phyloP scores from a whole-genome alignment of 78 protist species.

The slime mould (Dictyostelium discoideum) region DNA sequence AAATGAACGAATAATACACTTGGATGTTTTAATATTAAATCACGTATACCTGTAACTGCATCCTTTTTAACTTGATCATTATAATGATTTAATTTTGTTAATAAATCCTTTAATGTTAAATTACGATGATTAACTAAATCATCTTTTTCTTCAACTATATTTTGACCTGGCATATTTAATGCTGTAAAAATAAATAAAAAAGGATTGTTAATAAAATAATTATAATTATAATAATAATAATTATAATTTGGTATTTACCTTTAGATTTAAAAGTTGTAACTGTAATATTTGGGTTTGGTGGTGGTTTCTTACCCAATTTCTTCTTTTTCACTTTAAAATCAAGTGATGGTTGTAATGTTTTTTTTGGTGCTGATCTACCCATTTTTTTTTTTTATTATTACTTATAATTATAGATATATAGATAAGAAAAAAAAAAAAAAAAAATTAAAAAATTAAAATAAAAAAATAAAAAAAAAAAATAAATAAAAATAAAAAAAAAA shows the following conservation, averaged over 20 bases:
- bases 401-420: too few relatives aligned
- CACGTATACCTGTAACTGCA: constrained; percentile 47
- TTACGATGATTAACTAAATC: constrained; percentile 70
- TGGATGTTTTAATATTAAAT: constrained; percentile 40
- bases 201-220: background rate
- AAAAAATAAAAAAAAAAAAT: too few relatives aligned
- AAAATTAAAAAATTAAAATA: too few relatives aligned
- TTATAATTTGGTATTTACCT: background rate
- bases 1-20: constrained; percentile 20
- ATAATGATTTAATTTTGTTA: constrained; percentile 52
- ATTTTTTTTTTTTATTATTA: background rate
- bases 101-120: constrained; percentile 65
- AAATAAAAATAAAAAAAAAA: background rate
- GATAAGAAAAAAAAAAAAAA: too few relatives aligned
- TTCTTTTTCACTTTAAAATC: constrained; percentile 54
- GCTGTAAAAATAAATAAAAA: constrained; percentile 12
- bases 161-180: constrained; percentile 69
- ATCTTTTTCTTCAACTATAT: constrained; percentile 50
- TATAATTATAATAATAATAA: background rate
- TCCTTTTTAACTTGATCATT: constrained; percentile 43
- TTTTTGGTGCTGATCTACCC: constrained; percentile 53
- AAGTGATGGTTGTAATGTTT: constrained; percentile 70
- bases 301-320: constrained; percentile 71
- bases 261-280: constrained; percentile 75
- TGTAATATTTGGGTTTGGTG: constrained; percentile 62